Evolutionary conservation across 352 stramenopile genomes (phyloP).

Genomic region (Elongisporangium undulatum): DNA sequence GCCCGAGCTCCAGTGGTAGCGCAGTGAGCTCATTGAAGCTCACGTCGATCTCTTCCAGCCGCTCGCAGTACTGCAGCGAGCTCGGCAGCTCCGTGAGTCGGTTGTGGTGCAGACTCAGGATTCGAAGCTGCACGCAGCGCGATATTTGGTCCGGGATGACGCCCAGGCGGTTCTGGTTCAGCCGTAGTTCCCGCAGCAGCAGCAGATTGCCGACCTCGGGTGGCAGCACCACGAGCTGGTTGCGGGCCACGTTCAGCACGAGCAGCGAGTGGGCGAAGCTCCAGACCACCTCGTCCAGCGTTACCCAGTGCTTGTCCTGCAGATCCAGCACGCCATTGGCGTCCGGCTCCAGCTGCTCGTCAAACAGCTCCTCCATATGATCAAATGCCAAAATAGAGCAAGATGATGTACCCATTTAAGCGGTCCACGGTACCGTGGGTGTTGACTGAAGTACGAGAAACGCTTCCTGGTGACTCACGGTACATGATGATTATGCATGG

Average conservation of each 20-base stretch:
- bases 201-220: slow-evolving; percentile 56
- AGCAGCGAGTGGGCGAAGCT: slow-evolving; percentile 55
- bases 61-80: slow-evolving; percentile 64
- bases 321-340: slow-evolving; percentile 69
- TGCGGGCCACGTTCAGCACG: slow-evolving; percentile 63
- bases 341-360: slow-evolving; percentile 54
- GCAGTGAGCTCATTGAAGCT: slow-evolving; percentile 61
- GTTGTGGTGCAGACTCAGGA: slow-evolving; percentile 63
- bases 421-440: background rate
- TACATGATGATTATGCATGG: too few species aligned
- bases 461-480: background rate
- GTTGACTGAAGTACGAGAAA: background rate
- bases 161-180: slow-evolving; percentile 56
- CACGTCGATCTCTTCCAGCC: slow-evolving; percentile 59
- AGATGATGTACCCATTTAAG: background rate
- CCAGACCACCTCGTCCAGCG: slow-evolving; percentile 77
- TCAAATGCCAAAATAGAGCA: too few species aligned
- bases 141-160: slow-evolving; percentile 50
- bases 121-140: slow-evolving; percentile 59
- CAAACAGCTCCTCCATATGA: slow-evolving; percentile 84
- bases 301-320: slow-evolving; percentile 77
- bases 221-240: slow-evolving; percentile 64
- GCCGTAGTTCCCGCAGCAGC: slow-evolving; percentile 56
- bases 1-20: slow-evolving; percentile 46
- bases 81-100: slow-evolving; percentile 54